A percentile compares a stretch with the other conserved stretches of the same genome.
These are phyloP conservation scores for Akanthomyces uredinophilus DNA, from an alignment of 2,329 filamentous ascomycete genomes.

Conservation along the genomic window DNA sequence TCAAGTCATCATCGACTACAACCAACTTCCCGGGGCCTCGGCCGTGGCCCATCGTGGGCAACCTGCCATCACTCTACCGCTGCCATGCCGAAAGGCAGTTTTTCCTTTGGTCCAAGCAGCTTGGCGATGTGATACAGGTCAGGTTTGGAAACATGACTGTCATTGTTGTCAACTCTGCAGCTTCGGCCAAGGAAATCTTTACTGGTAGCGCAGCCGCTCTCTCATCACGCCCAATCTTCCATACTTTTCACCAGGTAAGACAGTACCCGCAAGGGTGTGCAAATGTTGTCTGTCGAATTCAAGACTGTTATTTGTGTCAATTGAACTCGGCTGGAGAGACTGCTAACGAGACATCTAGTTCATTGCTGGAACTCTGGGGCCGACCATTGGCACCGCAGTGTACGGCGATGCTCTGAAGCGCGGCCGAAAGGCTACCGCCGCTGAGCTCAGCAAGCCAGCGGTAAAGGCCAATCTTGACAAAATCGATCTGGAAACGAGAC, in stretches of 20 bases:
- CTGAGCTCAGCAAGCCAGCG: slow-evolving; percentile 9
- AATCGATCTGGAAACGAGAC: slow-evolving; percentile 3
- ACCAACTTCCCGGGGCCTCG: not conserved
- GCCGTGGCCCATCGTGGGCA: slow-evolving; percentile 4
- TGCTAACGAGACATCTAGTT: not conserved
- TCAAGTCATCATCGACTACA: not conserved
- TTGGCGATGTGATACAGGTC: slow-evolving; percentile 6
- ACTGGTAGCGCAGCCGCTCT: slow-evolving; percentile 6
- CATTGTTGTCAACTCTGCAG: slow-evolving; percentile 1
- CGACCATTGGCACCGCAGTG: slow-evolving; percentile 2
- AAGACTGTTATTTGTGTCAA: too few species aligned
- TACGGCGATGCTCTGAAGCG: slow-evolving; percentile 9
- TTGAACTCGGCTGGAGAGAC: too few species aligned
- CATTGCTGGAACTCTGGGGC: slow-evolving; percentile 2
- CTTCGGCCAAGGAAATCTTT: slow-evolving; percentile 7
- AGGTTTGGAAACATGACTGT: slow-evolving; percentile 3
- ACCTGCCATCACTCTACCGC: slow-evolving; percentile 4
- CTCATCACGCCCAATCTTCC: slow-evolving; percentile 3
- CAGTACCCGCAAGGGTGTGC: too few species aligned
- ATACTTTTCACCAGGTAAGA: slow-evolving; percentile 7
- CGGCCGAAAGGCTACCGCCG: not conserved
- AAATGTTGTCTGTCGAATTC: not conserved
- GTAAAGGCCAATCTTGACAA: slow-evolving; percentile 7
- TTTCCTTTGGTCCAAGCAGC: not conserved
- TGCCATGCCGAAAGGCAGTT: slow-evolving; percentile 4